Evolutionary conservation across 208 protist species (phyloP), one percentile per base, ranked within the genome.

Genomic region (Crithidia fasciculata): DNA sequence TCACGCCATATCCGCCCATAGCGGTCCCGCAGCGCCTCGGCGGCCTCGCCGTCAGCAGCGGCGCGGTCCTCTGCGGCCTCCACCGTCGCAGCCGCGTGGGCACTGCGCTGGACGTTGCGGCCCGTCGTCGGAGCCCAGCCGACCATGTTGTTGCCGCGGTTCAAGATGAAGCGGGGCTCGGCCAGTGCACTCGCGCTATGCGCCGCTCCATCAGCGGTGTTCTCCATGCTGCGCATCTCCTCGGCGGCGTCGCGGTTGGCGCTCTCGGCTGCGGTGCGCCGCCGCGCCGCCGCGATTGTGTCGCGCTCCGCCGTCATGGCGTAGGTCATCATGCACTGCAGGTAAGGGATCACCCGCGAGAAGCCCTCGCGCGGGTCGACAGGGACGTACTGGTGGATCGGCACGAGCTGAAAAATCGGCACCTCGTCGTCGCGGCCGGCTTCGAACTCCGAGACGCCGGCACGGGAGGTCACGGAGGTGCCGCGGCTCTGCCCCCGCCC

Each of bases 341-440:
- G 44, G 54, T 85, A 87, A 5, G 88, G 85, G 61, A 93, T 85
- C 40, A 89, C 70, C 0, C 68, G 62, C 10, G 79, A 56, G 66
- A 93, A 78, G 39, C 74, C 66, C 19, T 76, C 56, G 10, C 71
- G 69, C 5, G 75, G 77, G 68, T 86, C 81, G 7, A 81, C 82
- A 8, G 88, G 88, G 43, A 88, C 69, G 72, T 81, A 72, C 57
- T 90, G 85, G 58, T 90, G 88, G 18, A 93, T 74, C 13, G 88
- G 78, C 62, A 77, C 69, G 43, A 88, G 79, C 64, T 86, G 69
- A 60, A 93, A 93, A 12, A 89, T 41, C 10, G 88, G 78, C 8
- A 89, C 78, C 66, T 72, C 66, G 63, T 75, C 70, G 62, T 61
- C 54, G 55, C 50, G 19, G 47, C 40, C 70, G 28, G 28, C 59